phyloP scores from a whole-genome alignment of 2,329 filamentous ascomycete genomes.

The Clarireedia hainanense region DNA sequence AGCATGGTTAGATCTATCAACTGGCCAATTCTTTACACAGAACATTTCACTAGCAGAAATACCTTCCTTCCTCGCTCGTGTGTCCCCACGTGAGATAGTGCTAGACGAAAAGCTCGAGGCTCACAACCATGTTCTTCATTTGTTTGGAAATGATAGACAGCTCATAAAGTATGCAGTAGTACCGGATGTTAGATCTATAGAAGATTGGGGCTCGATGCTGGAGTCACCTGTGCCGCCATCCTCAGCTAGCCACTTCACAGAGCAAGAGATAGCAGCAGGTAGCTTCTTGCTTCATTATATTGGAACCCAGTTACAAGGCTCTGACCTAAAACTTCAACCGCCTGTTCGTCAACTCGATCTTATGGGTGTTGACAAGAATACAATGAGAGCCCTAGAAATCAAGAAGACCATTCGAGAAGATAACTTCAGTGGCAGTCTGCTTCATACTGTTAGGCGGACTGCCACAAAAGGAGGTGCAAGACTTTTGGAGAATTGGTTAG shows the following conservation, averaged over 20 bases:
- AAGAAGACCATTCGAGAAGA: slow-evolving; percentile 78
- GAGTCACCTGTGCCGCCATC: slow-evolving; percentile 59
- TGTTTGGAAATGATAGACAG: slow-evolving; percentile 69
- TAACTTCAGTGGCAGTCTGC: slow-evolving; percentile 69
- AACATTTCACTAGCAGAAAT: slow-evolving; percentile 61
- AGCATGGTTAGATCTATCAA: slow-evolving; percentile 92
- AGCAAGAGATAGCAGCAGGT: slow-evolving; percentile 66
- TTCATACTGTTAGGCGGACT: slow-evolving; percentile 84
- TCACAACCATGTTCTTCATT: slow-evolving; percentile 52
- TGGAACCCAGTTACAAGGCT: slow-evolving; percentile 65
- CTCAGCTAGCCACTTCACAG: slow-evolving; percentile 49
- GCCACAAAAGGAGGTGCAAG: slow-evolving; percentile 87
- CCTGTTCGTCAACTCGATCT: slow-evolving; percentile 71
- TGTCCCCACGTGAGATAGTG: slow-evolving; percentile 78
- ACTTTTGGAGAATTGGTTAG: slow-evolving; percentile 76
- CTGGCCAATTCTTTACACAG: slow-evolving; percentile 89
- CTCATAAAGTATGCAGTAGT: slow-evolving; percentile 64
- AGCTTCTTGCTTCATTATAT: slow-evolving; percentile 81
- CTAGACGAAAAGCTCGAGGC: slow-evolving; percentile 57
- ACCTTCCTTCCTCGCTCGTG: slow-evolving; percentile 72
- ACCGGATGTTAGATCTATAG: slow-evolving; percentile 32
- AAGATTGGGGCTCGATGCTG: slow-evolving; percentile 64
- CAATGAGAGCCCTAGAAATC: slow-evolving; percentile 81
- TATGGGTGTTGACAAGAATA: slow-evolving; percentile 90
- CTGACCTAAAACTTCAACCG: slow-evolving; percentile 74